Conservation (phyloP, 2,329 filamentous ascomycete species). For the Penicillium frequentans region DNA sequence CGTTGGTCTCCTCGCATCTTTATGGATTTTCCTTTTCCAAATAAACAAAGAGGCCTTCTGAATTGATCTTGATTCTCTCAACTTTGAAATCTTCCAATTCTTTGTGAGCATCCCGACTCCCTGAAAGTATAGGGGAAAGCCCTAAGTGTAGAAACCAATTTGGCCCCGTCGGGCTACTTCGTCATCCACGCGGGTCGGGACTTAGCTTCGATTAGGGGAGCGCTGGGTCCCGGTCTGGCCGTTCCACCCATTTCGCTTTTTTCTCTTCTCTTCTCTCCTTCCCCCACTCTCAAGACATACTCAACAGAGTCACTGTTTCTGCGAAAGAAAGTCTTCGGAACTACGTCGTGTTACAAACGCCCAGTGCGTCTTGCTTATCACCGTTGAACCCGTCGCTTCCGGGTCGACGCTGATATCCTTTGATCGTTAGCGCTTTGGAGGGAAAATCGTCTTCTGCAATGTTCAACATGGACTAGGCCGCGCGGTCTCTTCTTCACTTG, state of each 20-base stretch:
- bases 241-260: slow-evolving; percentile 14
- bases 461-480: slow-evolving; percentile 21
- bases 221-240: slow-evolving; percentile 14
- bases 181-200: slow-evolving; percentile 23
- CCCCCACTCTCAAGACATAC: slow-evolving; percentile 1
- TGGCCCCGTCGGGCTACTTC: slow-evolving; percentile 16
- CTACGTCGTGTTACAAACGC: slow-evolving; percentile 6
- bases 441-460: neutral
- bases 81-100: neutral
- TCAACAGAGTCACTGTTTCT: neutral
- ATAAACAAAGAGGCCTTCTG: slow-evolving; percentile 1
- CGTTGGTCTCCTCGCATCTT: slow-evolving; percentile 2
- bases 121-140: neutral
- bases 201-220: slow-evolving; percentile 25
- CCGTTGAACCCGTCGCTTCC: slow-evolving; percentile 7
- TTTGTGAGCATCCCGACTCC: neutral
- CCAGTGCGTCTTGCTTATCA: slow-evolving; percentile 8
- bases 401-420: slow-evolving; percentile 9
- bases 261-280: slow-evolving; percentile 1
- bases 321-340: neutral
- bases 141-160: neutral
- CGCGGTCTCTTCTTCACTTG: slow-evolving; percentile 2
- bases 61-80: neutral
- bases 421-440: neutral
- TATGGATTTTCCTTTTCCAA: neutral